A percentile compares a stretch with the other conserved stretches of the same genome.
Conservation (phyloP, 2,329 filamentous ascomycete genomes). For the Venturia asperata region DNA sequence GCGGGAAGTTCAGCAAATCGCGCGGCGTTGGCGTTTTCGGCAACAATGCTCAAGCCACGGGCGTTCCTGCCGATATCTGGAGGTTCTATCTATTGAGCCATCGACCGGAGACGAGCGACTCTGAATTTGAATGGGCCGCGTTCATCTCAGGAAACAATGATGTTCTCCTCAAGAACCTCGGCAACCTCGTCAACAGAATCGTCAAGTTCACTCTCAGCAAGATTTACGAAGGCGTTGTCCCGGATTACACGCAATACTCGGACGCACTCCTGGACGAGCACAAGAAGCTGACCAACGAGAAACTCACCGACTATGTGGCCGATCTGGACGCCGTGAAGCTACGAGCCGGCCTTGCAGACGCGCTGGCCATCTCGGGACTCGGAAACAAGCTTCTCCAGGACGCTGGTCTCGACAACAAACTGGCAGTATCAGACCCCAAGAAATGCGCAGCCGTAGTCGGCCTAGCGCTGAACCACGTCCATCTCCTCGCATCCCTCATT, state of each 20-base stretch:
- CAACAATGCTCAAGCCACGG: conserved; percentile 79
- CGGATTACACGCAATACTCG: conserved; percentile 54
- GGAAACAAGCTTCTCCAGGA: conserved; percentile 55
- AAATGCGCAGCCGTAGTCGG: conserved; percentile 60
- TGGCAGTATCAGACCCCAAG: conserved; percentile 53
- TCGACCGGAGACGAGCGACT: conserved; percentile 77
- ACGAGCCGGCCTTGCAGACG: conserved; percentile 56
- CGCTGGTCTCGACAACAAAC: conserved; percentile 54
- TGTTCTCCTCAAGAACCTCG: conserved; percentile 70
- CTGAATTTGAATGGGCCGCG: conserved; percentile 81
- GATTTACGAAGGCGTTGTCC: conserved; percentile 59
- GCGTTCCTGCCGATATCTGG: conserved; percentile 82
- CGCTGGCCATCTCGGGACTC: conserved; percentile 59
- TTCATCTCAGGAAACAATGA: conserved; percentile 85
- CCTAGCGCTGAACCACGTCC: conserved; percentile 74
- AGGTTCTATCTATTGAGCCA: conserved; percentile 82
- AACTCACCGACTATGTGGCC: conserved; percentile 59
- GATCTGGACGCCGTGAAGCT: conserved; percentile 67
- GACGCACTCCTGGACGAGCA: conserved; percentile 28
- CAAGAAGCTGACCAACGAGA: conserved; percentile 56
- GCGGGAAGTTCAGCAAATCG: conserved; percentile 86
- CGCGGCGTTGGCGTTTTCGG: conserved; percentile 86
- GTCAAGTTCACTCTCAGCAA: conserved; percentile 68
- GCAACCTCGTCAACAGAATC: conserved; percentile 51
- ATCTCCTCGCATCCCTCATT: conserved; percentile 71